These are phyloP conservation scores for Asclepias syriaca DNA, from an alignment of 257 asterid species.

Conservation along the genomic window DNA sequence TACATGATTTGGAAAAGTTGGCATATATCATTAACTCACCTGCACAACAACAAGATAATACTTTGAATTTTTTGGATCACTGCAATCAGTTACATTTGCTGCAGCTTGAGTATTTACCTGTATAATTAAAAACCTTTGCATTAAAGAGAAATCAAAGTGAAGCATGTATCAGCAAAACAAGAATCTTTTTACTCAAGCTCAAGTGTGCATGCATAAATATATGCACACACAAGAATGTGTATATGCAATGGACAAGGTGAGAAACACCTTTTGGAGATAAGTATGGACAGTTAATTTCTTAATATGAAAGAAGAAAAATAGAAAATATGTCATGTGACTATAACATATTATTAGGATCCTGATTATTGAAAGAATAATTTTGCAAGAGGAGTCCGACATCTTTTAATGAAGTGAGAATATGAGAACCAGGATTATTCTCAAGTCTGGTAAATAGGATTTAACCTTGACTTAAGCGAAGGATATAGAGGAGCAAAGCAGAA, in stretches of 20 bases:
- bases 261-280: neutral
- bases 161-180: neutral
- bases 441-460: neutral
- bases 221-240: neutral
- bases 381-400: neutral
- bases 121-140: neutral
- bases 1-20: neutral
- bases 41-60: slow-evolving; percentile 82
- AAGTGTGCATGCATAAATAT: neutral
- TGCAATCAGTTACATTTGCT: slow-evolving; percentile 65
- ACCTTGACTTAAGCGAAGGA: neutral
- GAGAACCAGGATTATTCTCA: neutral
- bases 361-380: neutral
- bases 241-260: neutral
- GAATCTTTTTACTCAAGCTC: neutral
- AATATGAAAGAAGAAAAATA: neutral
- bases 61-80: slow-evolving; percentile 71
- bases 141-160: neutral
- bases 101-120: slow-evolving; percentile 96
- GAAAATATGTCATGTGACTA: neutral
- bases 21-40: slow-evolving; percentile 34
- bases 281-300: neutral
- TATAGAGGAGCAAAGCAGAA: neutral
- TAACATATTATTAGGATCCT: neutral
- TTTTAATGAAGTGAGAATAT: neutral